Base-by-base conservation (phyloP, 1,284 basidiomycete genomes). In the Boletus holoroseus region DNA sequence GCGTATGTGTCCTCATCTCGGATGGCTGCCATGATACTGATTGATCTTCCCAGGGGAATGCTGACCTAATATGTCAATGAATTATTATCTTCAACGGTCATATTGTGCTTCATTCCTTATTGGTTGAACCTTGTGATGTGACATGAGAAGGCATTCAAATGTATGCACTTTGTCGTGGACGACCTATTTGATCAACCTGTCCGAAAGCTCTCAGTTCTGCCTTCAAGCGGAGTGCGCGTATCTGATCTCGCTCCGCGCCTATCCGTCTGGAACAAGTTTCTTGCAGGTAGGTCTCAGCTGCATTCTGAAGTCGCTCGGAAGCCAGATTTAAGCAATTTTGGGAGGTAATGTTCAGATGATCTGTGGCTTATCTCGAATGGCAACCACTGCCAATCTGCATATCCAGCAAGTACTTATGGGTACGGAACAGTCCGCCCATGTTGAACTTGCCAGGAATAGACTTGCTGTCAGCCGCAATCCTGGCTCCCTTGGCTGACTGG, bases 1-100 rank as follows among this genome's bases (percentile, higher is more conserved):
- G 82, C 83, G 75, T 83, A 73, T 55, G 81, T 74, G 32, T 26
- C 12, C 13, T 22, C 47, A 44, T 44, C 51, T 58, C 48, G 37
- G 51, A 50, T 32, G 20, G 7, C 4, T 31, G 11, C 5, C 18
- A 27, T 12, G 3, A 32, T 12, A 22, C 49, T 63, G 32, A 65
- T 34, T 13, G 31, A 40, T 47, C 43, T 16, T 49, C 26, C n/a
- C 46, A 78, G 77, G 22, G 77, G 77, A 50, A 78, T 79, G 77
- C 57, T 78, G 58, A 66, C 77, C 20, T 79, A 56, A 70, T 35
- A 13, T 26, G 15, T 11, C 15, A 28, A 49, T 16, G 35, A 51
- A 20, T 31, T 13, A 12, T 18, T 3, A 24, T 40, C 13, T 22
- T 7, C 12, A 26, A 46, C 12, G 27, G 31, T 15, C 7, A 7